These are phyloP conservation scores for Rhododendron kiyosumense DNA, from an alignment of 148 eudicot genomes.

Conservation along the genomic window DNA sequence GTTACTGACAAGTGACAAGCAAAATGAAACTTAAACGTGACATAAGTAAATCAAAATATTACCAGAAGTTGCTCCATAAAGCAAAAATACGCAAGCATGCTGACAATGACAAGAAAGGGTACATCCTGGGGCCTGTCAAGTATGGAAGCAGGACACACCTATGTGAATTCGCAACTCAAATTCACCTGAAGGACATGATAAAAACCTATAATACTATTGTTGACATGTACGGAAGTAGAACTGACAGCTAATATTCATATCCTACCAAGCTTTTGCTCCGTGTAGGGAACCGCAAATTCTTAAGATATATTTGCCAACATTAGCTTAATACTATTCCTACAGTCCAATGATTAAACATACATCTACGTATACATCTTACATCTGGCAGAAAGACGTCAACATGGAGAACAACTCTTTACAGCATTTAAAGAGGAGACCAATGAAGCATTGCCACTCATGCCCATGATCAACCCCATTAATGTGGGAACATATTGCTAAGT, in stretches of 20 bases:
- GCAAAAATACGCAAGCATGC: constrained; percentile 53
- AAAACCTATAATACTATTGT: not conserved
- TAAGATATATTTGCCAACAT: not conserved
- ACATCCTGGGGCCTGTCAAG: constrained; percentile 49
- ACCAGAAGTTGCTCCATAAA: constrained; percentile 64
- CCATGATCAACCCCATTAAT: not conserved
- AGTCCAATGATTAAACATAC: not conserved
- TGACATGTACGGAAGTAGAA: not conserved
- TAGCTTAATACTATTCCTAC: not conserved
- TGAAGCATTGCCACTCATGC: not conserved
- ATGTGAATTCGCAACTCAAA: not conserved
- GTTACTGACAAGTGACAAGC: not conserved
- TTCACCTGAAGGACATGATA: not conserved
- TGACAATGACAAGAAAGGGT: constrained; percentile 49
- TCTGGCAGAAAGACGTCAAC: not conserved
- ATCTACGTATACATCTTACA: not conserved
- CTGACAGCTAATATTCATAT: not conserved
- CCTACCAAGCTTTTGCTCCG: not conserved
- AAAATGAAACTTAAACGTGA: not conserved
- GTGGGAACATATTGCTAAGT: not conserved
- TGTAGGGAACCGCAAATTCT: not conserved
- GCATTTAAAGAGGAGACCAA: not conserved
- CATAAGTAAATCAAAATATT: not conserved
- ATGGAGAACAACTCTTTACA: not conserved
- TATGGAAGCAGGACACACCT: not conserved